Conservation (phyloP, 225 moss, liverwort and hornwort genomes). For the Pleurozium schreberi region DNA sequence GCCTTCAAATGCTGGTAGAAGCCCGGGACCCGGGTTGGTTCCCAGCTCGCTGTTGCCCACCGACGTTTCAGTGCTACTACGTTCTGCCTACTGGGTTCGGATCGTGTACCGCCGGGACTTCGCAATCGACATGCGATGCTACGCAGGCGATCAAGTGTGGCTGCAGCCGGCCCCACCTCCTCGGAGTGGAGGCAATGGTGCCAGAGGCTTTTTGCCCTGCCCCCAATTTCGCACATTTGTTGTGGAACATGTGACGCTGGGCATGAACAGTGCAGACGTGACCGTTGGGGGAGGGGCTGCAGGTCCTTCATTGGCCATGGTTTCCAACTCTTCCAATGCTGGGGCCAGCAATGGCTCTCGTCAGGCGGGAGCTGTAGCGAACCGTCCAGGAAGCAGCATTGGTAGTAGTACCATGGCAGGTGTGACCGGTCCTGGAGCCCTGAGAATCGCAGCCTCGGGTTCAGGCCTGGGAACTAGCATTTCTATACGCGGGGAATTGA, state of each 20-base stretch:
- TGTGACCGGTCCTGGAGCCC: conserved; percentile 9
- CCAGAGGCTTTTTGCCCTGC: conserved; percentile 76
- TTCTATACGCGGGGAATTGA: conserved; percentile 67
- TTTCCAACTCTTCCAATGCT: conserved; percentile 4
- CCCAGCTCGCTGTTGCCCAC: conserved; percentile 90
- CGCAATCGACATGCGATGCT: conserved; percentile 94
- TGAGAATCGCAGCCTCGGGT: conserved; percentile 10
- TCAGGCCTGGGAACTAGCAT: conserved; percentile 17
- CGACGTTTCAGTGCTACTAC: conserved; percentile 81
- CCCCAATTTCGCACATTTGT: conserved; percentile 98
- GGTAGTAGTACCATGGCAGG: not conserved
- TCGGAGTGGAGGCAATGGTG: conserved; percentile 31
- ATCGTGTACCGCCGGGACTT: conserved; percentile 92
- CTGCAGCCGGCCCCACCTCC: conserved; percentile 90
- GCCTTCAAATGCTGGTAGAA: conserved; percentile 67
- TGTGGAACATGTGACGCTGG: conserved; percentile 71
- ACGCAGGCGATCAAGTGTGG: conserved; percentile 95
- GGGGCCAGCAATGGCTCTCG: conserved; percentile 20
- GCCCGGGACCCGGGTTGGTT: conserved; percentile 55
- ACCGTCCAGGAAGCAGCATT: conserved; percentile 14
- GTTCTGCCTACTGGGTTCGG: conserved; percentile 86
- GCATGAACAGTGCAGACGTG: conserved; percentile 54
- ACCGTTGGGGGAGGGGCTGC: conserved; percentile 25
- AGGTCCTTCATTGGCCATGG: conserved; percentile 2
- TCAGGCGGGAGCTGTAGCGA: conserved; percentile 9